phyloP scores from a whole-genome alignment of 2,329 filamentous ascomycete genomes.

The Aureobasidium leucospermi region DNA sequence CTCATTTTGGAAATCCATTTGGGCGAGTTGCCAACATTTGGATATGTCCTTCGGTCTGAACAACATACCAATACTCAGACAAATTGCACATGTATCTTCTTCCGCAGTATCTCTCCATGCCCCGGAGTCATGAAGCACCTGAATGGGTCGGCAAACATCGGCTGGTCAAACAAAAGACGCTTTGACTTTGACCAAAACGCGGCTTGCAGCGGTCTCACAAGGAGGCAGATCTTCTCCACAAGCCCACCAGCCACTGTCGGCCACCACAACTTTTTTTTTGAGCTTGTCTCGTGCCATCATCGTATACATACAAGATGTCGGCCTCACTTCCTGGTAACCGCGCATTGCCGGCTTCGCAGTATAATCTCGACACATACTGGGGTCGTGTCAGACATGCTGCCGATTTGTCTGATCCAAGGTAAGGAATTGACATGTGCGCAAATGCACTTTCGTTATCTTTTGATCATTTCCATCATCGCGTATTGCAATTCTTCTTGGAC shows the following conservation, averaged over 20 bases:
- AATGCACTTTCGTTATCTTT: background rate
- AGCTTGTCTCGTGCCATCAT: background rate
- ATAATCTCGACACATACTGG: slow-evolving; percentile 91
- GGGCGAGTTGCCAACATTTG: background rate
- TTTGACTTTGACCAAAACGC: background rate
- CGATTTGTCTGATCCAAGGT: slow-evolving; percentile 92
- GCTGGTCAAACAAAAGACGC: slow-evolving; percentile 7
- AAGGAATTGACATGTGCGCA: slow-evolving; percentile 34
- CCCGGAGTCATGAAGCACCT: background rate
- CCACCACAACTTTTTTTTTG: slow-evolving; percentile 4
- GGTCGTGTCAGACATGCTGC: slow-evolving; percentile 85
- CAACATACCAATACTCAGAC: background rate
- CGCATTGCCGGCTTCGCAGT: slow-evolving; percentile 83
- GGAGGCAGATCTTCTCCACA: background rate
- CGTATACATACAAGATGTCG: slow-evolving; percentile 41
- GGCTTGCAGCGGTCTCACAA: slow-evolving; percentile 2
- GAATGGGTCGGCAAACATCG: background rate
- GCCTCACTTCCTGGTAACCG: slow-evolving; percentile 58
- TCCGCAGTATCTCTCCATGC: too few species aligned
- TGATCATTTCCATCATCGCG: background rate
- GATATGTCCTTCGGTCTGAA: background rate
- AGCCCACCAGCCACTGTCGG: background rate
- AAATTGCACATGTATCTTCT: background rate
- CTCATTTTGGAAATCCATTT: background rate
- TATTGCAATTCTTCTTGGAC: background rate